These are phyloP conservation scores for Trichoderma gamsii DNA, from an alignment of 495 filamentous ascomycete species.

Conservation along the genomic window DNA sequence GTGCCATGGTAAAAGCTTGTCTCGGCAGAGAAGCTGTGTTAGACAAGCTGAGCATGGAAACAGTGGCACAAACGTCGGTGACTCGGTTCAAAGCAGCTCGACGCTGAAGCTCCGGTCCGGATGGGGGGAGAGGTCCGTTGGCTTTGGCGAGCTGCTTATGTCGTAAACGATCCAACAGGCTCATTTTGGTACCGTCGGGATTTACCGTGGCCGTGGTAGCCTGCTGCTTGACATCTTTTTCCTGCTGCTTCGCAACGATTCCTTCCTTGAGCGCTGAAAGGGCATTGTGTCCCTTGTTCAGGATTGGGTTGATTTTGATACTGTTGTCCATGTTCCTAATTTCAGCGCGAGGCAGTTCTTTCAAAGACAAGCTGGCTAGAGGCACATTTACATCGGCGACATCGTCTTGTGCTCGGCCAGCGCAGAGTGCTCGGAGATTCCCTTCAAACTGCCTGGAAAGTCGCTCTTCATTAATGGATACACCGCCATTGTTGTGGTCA, in stretches of 20 bases:
- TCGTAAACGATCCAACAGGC: conserved; percentile 58
- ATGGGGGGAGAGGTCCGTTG: conserved; percentile 30
- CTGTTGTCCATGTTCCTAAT: conserved; percentile 44
- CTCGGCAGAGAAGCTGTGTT: conserved; percentile 32
- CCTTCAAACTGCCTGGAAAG: conserved; percentile 48
- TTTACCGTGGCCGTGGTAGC: conserved; percentile 23
- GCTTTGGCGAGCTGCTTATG: conserved; percentile 46
- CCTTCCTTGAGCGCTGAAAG: conserved; percentile 55
- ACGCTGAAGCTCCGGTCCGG: conserved; percentile 44
- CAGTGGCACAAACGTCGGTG: conserved; percentile 53
- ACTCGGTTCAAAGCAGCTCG: conserved; percentile 53
- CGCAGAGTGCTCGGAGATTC: conserved; percentile 46
- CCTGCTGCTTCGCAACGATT: conserved; percentile 40
- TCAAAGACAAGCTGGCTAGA: conserved; percentile 38
- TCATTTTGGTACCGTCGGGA: conserved; percentile 34
- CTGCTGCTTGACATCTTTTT: conserved; percentile 19
- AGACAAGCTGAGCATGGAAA: conserved; percentile 51
- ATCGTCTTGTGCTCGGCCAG: conserved; percentile 22
- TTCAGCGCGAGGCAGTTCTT: conserved; percentile 48
- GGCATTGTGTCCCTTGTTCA: conserved; percentile 52
- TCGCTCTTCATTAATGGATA: conserved; percentile 49
- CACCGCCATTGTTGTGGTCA: conserved; percentile 21
- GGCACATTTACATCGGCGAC: conserved; percentile 16
- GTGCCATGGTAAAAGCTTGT: conserved; percentile 54
- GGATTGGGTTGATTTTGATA: conserved; percentile 37